Conservation (phyloP, 495 filamentous ascomycete genomes). For the Corynascus novoguineensis region DNA sequence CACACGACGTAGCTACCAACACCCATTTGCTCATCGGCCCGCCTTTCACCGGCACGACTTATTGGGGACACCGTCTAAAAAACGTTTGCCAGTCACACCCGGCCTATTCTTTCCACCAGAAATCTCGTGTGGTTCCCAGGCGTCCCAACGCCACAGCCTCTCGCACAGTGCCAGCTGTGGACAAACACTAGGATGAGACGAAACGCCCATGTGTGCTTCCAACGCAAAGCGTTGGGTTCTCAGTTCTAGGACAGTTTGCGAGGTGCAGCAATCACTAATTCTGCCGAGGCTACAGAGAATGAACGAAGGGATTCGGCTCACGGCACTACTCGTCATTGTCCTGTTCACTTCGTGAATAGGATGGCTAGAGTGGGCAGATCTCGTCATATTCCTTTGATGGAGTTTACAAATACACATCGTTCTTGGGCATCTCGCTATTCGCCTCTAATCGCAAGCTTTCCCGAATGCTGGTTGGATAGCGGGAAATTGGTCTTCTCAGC, state of each 20-base stretch:
- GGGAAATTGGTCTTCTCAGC: slow-evolving; percentile 15
- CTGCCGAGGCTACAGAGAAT: too few relatives aligned
- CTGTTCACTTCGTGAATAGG: too few relatives aligned
- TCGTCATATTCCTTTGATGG: too few relatives aligned
- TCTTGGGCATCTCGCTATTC: neutral
- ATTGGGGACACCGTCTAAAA: too few relatives aligned
- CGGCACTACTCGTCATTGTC: too few relatives aligned
- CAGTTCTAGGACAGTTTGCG: too few relatives aligned
- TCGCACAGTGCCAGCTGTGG: neutral
- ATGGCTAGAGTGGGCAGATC: too few relatives aligned
- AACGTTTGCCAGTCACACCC: too few relatives aligned
- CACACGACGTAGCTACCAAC: neutral
- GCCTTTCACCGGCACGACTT: too few relatives aligned
- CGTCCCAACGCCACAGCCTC: neutral
- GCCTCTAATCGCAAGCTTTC: neutral
- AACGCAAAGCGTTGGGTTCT: neutral
- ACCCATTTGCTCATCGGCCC: neutral
- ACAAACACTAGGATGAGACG: neutral
- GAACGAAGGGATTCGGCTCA: too few relatives aligned
- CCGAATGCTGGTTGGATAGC: slow-evolving; percentile 12
- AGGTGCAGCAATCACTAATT: neutral
- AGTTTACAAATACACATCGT: neutral
- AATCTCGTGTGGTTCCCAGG: neutral
- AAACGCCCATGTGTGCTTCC: neutral
- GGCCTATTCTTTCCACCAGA: neutral